Base-by-base conservation (phyloP, 768 basidiomycete genomes). In the Podaxis sp. region DNA sequence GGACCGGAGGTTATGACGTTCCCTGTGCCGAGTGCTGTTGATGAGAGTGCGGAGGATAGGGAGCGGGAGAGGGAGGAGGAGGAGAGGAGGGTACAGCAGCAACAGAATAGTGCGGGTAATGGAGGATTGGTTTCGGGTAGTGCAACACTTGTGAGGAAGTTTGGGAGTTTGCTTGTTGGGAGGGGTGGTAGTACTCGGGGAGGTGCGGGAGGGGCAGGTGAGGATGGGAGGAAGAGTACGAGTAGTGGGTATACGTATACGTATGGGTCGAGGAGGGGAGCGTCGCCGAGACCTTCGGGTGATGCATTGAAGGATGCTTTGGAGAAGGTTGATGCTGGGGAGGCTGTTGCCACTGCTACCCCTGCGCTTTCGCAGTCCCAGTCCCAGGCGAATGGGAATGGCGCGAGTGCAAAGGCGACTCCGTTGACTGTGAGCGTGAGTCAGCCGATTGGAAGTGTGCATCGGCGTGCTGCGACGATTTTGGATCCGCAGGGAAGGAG, bases 391-490 rank as follows among this genome's bases (percentile, higher is more conserved):
- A n/a, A 56, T 56, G 65, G 55, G 64, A 54, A 52, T 57, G 26
- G 56, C 53, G 46, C 46, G 60, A n/a, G 61, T 41, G 51, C 67
- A 67, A 62, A 64, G 59, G 41, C 57, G 24, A 49, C 40, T 46
- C 67, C 76, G 2, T 67, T 82, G 10, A 65, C 77, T 17, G 69
- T 76, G 56, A 84, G 80, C 44, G 69, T 80, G 56, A 85, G 85
- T 63, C 87, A 87, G 71, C 86, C 87, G 0, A 68, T 86, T 56
- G 84, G 82, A 13, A 81, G 76, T 58, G 73, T 80, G 0, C 91
- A 92, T 73, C 83, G 91, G 22, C 80, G 91, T 4, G 91, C 91
- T 3, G 90, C 91, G 62, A 92, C 91, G 15, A 80, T 93, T 40
- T 71, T 93, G 37, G 91, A 93, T 71, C 84, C 90, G 0, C 82